These are phyloP conservation scores for Fusarium algeriense DNA, from an alignment of 2,329 filamentous ascomycete species.

Conservation along the genomic window DNA sequence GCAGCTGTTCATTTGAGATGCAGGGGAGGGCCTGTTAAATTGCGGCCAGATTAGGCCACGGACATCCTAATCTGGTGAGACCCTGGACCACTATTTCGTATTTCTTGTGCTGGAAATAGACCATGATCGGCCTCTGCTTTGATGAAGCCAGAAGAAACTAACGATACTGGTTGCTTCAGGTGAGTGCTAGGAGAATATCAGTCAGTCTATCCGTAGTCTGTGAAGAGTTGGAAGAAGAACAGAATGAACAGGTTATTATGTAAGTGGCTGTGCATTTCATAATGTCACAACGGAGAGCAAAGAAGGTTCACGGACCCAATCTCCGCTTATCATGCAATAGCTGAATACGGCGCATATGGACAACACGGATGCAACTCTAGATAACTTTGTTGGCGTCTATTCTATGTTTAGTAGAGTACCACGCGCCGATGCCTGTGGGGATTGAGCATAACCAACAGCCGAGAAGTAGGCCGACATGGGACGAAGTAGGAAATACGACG, in stretches of 20 bases:
- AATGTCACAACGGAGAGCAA: constrained; percentile 1
- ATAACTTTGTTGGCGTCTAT: constrained; percentile 21
- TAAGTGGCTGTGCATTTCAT: constrained; percentile 11
- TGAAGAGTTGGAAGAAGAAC: background rate
- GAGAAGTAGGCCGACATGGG: constrained; percentile 4
- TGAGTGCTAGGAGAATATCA: constrained; percentile 22
- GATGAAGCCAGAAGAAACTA: constrained; percentile 25
- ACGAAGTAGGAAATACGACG: constrained; percentile 28
- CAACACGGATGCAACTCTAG: background rate
- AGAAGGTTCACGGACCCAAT: constrained; percentile 16
- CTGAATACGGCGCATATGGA: background rate
- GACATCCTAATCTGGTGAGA: constrained; percentile 40
- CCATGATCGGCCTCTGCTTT: constrained; percentile 22
- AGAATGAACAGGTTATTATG: constrained; percentile 2
- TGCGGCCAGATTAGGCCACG: constrained; percentile 33
- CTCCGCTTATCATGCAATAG: constrained; percentile 19
- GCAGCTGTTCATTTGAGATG: constrained; percentile 15
- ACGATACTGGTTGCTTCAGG: constrained; percentile 43
- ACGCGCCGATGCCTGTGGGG: constrained; percentile 25
- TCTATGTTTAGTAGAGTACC: constrained; percentile 41
- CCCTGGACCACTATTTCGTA: constrained; percentile 27
- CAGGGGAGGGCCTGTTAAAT: constrained; percentile 38
- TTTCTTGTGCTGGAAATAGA: constrained; percentile 25
- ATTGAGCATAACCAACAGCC: constrained; percentile 4
- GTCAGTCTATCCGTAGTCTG: background rate